Conservation (phyloP, 2,329 filamentous ascomycete species). For the Apiospora phragmitis region DNA sequence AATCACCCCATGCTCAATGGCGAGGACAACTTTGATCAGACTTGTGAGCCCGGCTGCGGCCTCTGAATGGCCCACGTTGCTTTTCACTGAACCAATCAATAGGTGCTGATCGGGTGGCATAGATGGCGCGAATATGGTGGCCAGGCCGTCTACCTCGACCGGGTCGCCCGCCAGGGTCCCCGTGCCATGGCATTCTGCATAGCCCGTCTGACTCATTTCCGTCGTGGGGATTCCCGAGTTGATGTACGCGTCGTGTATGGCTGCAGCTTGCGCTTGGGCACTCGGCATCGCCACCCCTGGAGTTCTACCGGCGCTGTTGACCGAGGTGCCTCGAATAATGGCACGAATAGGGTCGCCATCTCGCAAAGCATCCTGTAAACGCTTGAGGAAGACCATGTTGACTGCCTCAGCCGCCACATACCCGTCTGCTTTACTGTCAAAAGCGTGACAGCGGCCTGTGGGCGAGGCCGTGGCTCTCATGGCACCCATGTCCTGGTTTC, state of each 20-base stretch:
- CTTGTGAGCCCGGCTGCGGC: conserved; percentile 27
- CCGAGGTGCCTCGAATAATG: neutral
- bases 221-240: conserved; percentile 18
- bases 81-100: conserved; percentile 22
- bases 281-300: neutral
- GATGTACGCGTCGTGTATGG: neutral
- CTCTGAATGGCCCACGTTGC: conserved; percentile 36
- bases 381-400: conserved; percentile 43
- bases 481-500: neutral
- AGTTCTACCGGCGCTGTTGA: neutral
- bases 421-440: conserved; percentile 43
- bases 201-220: neutral
- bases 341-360: conserved; percentile 39
- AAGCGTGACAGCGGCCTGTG: conserved; percentile 17
- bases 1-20: conserved; percentile 31
- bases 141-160: conserved; percentile 35
- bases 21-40: conserved; percentile 33
- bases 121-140: conserved; percentile 22
- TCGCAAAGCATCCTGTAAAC: conserved; percentile 39
- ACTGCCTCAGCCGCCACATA: conserved; percentile 49
- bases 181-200: neutral
- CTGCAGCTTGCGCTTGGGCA: neutral
- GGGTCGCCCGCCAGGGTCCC: conserved; percentile 29
- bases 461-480: neutral
- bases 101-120: neutral